Base-by-base conservation (phyloP, 2,329 filamentous ascomycete species). In the Gnomoniopsis sp. region DNA sequence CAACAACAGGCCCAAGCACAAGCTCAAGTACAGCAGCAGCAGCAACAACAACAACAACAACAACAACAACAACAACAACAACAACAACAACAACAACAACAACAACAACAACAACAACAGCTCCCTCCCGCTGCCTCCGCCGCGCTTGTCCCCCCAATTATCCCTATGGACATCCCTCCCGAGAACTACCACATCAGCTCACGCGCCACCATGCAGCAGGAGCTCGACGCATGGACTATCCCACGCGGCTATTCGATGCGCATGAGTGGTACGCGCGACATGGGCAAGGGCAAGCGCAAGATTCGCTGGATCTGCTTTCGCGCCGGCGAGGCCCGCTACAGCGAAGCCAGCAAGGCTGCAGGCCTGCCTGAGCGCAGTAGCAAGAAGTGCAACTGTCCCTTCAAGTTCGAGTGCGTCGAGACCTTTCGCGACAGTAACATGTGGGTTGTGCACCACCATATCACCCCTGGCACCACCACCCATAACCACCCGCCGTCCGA, bases 281-380 rank as follows among this genome's bases (percentile, higher is more conserved):
- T 70, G 52, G 71, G 71, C 62, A 61, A 61, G 59, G 59, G 59
- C 3, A 72, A 71, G 51, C 69, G 69, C 61, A 73, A 73, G 61
- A 71, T 73, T 55, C 71, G 71, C 43, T 72, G 71, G 70, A 70
- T 73, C 50, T 73, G 71, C 60, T 73, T 72, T 63, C 70, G 71
- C 23, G 71, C 71, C 53, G 71, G 71, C 33, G 68, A 71, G 58
- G 70, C 71, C 10, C 70, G 71, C n/a, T 68, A 72, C 50, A 65
- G 65, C 54, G 61, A 60, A 26, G 63, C 65, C 26, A 67, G 65
- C 59, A 67, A 65, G 63, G 63, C 67, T 33, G 64, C 69, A 34
- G 67, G 69, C 19, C 70, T 70, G n/a, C 69, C 69, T 10, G 71
- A 73, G 65, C 68, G 71, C 49, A 54, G 68, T 10, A 69, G 66